These are phyloP conservation scores for Hebeloma cylindrosporum DNA, from an alignment of 768 basidiomycete genomes.

Conservation along the genomic window DNA sequence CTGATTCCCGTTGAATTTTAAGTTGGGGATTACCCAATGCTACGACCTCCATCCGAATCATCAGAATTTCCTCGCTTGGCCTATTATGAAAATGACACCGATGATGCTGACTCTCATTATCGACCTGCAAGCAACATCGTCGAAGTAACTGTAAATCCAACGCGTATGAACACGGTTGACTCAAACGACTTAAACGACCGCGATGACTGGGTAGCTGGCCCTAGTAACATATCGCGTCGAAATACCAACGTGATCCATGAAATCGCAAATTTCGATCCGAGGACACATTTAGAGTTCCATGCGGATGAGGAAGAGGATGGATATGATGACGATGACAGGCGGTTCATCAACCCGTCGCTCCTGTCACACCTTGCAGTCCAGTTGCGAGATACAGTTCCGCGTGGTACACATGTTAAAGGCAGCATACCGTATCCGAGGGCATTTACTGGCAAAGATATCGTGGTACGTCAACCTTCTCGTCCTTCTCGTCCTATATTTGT, in stretches of 20 bases:
- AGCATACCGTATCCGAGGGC: slow-evolving; percentile 88
- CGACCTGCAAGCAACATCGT: neutral
- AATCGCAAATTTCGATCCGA: slow-evolving; percentile 31
- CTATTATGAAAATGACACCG: slow-evolving; percentile 6
- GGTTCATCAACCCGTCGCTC: slow-evolving; percentile 87
- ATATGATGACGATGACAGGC: slow-evolving; percentile 64
- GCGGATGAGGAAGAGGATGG: slow-evolving; percentile 48
- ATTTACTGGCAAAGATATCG: slow-evolving; percentile 86
- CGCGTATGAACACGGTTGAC: slow-evolving; percentile 8
- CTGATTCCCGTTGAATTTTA: neutral
- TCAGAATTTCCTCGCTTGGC: slow-evolving; percentile 9
- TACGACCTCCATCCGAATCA: slow-evolving; percentile 13
- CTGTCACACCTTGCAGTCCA: slow-evolving; percentile 88
- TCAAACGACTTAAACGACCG: slow-evolving; percentile 11
- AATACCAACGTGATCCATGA: slow-evolving; percentile 29
- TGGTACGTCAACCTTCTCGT: slow-evolving; percentile 22
- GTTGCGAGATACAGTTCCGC: slow-evolving; percentile 83
- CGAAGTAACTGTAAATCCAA: slow-evolving; percentile 4
- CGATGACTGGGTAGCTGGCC: slow-evolving; percentile 20
- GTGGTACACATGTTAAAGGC: slow-evolving; percentile 90
- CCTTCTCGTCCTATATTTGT: neutral
- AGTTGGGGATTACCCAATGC: slow-evolving; percentile 19
- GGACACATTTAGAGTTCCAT: slow-evolving; percentile 40
- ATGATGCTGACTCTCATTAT: slow-evolving; percentile 1
- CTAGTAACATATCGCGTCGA: slow-evolving; percentile 22